Base-by-base conservation (phyloP, 768 basidiomycete species). In the Cyclocybe cylindracea region DNA sequence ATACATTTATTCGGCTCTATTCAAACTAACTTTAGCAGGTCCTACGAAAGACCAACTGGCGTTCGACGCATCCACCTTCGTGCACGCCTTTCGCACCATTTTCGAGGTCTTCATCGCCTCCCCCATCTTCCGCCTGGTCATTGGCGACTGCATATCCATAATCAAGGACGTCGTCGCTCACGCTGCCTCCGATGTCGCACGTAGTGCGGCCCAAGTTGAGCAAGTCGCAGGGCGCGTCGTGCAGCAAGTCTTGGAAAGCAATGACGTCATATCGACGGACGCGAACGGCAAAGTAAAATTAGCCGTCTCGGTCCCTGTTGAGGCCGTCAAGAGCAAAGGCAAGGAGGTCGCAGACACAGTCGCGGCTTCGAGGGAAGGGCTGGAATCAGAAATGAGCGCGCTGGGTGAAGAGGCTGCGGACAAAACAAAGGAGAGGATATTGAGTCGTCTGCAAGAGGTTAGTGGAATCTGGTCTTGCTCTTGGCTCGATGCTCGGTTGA, bases 81-180 rank as follows among this genome's bases (percentile, higher is more conserved):
- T 68, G 11, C 42, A 54, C 35, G 68, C 69, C 2, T 32, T 74
- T 8, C 65, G 62, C 33, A 61, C 66, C 1, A 51, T 76, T 16
- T 45, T 63, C 32, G 51, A 54, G 31, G 65, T 69, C 4, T 41
- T 63, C 5, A 40, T 73, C 18, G 69, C 68, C 5, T 76, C 75
- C 2, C 56, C 70, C 14, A 60, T 65, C 5, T 71, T 75, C 61
- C 70, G 73, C 4, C 61, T 70, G 32, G 48, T 72, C 13, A 48
- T 74, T 6, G 58, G 58, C n/a, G 72, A 73, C 44, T 51, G 69
- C 1, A 50, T 73, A 33, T 48, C 58, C 11, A 69, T 72, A 10
- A 53, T 65, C 7, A 66, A 67, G 37, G 65, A 72, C 24, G 53
- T 69, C 8, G 46, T 72, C 5, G 68, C 68, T 0, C 66, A 67